Percentiles rank a stretch among this genome's conserved stretches.
These are phyloP conservation scores for Albizia julibrissin DNA, from an alignment of 306 rosid genomes.

Conservation along the genomic window DNA sequence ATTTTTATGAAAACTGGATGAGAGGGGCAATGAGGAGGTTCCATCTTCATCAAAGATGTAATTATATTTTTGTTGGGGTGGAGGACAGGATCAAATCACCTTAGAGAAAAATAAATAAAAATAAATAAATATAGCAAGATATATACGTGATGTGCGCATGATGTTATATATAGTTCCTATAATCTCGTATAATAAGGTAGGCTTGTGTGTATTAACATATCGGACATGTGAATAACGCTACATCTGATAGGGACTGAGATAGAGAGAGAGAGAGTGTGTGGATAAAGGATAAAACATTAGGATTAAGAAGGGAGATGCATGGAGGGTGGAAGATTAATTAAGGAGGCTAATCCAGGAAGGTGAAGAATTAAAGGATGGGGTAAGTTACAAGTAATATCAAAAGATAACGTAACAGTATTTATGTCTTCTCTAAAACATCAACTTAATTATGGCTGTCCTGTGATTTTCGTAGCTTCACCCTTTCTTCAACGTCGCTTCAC, in stretches of 20 bases:
- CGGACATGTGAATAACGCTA: background rate
- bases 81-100: background rate
- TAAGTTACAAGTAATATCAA: background rate
- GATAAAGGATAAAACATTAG: background rate
- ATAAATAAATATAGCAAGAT: background rate
- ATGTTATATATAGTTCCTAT: background rate
- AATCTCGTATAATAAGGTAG: background rate
- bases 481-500: background rate
- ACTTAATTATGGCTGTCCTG: background rate
- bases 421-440: background rate
- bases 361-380: background rate
- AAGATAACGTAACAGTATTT: background rate
- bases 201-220: background rate
- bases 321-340: background rate
- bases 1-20: no score
- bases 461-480: conserved; percentile 19
- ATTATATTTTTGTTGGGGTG: no score
- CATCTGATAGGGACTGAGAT: background rate
- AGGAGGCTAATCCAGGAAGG: background rate
- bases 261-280: background rate
- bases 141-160: background rate
- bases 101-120: background rate
- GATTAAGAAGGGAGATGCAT: background rate
- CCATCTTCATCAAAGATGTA: no score
- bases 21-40: no score